Conservation (phyloP, 345 rosid genomes). For the Acer yangbiense region DNA sequence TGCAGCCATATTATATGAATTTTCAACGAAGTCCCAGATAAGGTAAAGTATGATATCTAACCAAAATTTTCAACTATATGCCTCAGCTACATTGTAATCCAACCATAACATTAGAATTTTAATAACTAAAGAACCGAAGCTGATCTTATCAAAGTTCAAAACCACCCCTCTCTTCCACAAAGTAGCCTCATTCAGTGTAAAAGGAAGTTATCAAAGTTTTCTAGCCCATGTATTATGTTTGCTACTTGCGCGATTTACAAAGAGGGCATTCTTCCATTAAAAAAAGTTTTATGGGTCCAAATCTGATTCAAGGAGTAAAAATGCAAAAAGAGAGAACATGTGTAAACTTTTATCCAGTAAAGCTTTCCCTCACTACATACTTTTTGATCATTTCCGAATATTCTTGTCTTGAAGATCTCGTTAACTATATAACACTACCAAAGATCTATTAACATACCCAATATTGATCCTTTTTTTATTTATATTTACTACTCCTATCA, state of each 20-base stretch:
- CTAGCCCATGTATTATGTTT: background rate
- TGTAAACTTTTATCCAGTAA: background rate
- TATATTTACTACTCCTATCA: background rate
- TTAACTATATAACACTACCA: background rate
- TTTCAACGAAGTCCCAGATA: background rate
- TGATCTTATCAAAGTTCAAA: background rate
- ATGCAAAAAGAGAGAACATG: background rate
- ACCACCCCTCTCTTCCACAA: background rate
- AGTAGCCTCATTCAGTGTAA: background rate
- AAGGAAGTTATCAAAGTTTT: background rate
- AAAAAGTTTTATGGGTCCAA: background rate
- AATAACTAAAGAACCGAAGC: background rate
- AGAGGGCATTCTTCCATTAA: background rate
- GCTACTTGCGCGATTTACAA: background rate
- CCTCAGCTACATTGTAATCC: background rate
- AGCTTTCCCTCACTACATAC: background rate
- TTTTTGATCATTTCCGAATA: too few species aligned
- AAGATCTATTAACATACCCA: background rate
- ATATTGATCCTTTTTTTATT: background rate
- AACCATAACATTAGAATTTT: background rate
- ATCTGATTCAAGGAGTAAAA: background rate
- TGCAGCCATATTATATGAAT: constrained; percentile 1
- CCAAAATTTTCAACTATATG: background rate
- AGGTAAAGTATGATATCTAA: background rate
- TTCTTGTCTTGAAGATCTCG: background rate